phyloP scores from a whole-genome alignment of 179 eudicot species.

The Beta lomatogona region DNA sequence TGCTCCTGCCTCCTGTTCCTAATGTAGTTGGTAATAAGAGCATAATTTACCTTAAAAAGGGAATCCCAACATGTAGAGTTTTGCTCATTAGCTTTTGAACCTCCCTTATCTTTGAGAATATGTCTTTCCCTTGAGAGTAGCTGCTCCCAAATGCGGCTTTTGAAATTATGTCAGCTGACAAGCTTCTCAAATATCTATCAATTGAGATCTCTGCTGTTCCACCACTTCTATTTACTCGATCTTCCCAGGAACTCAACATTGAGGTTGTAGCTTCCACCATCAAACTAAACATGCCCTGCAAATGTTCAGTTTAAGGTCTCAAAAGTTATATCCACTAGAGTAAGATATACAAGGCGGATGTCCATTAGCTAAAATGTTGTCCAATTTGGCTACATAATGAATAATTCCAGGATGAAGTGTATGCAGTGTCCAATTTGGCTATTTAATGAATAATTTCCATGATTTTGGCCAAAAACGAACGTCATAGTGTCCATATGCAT shows the following conservation, averaged over 20 bases:
- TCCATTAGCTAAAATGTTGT: not conserved
- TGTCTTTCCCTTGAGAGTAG: constrained; percentile 44
- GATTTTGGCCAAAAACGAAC: too few relatives aligned
- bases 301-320: not conserved
- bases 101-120: constrained; percentile 44
- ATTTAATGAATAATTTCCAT: too few relatives aligned
- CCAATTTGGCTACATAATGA: too few relatives aligned
- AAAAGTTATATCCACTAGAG: not conserved
- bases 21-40: not conserved
- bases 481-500: too few relatives aligned
- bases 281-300: constrained; percentile 49
- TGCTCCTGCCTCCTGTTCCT: not conserved
- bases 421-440: too few relatives aligned
- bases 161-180: constrained; percentile 58
- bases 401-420: too few relatives aligned
- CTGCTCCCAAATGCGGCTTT: constrained; percentile 60
- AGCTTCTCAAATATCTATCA: constrained; percentile 49
- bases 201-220: constrained; percentile 40
- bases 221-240: constrained; percentile 25
- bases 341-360: not conserved
- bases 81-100: constrained; percentile 43
- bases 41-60: constrained; percentile 45
- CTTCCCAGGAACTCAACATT: constrained; percentile 49
- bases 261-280: constrained; percentile 45
- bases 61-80: constrained; percentile 40